Evolutionary conservation across 2,329 filamentous ascomycete genomes (phyloP), one percentile per base, ranked within the genome.

Genomic region (Beauveria scarabaeidicola): DNA sequence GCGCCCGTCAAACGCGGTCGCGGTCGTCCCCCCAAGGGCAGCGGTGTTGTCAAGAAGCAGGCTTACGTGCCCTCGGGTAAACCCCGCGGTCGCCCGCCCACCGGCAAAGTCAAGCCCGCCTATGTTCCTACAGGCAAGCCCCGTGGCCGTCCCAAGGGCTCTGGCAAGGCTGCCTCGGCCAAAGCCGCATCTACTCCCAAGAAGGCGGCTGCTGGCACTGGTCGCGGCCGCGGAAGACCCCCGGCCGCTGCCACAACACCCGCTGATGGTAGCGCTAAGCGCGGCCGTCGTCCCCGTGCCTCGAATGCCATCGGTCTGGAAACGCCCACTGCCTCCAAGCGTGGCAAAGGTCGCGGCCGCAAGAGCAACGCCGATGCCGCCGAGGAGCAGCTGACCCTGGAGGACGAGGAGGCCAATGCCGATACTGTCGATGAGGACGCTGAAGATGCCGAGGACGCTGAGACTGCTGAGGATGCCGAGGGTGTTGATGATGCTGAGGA

Each of bases 131-230:
- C 72, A 1, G 77, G 78, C 36, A 73, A 75, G n/a, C 76, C 76
- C 44, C 76, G 78, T n/a, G 78, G 78, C 29, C 75, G 78, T 10
- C 78, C 78, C 43, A 74, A 73, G 60, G 78, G 77, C 64, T 72
- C 68, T 61, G 70, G 66, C 61, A 69, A 69, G 61, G 13, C 61
- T 3, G 19, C 47, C n/a, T 7, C 58, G 10, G 21, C 44, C n/a
- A 56, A 52, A 46, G 36, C 41, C 10, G 21, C 17, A 0, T 23
- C 56, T 19, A n/a, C 54, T 38, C 59, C 60, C 52, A 54, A 62
- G 50, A 43, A 46, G 48, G 46, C 36, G 8, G 50, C 32, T 23
- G 38, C 44, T 3, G 52, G 61, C 46, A 65, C 67, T 19, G 66
- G 62, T 25, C 69, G 72, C 44, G 69, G 74, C 41, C 66, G 74